Conservation (phyloP, 1,284 basidiomycete genomes). For the Microbotryum silenes-acaulis region DNA sequence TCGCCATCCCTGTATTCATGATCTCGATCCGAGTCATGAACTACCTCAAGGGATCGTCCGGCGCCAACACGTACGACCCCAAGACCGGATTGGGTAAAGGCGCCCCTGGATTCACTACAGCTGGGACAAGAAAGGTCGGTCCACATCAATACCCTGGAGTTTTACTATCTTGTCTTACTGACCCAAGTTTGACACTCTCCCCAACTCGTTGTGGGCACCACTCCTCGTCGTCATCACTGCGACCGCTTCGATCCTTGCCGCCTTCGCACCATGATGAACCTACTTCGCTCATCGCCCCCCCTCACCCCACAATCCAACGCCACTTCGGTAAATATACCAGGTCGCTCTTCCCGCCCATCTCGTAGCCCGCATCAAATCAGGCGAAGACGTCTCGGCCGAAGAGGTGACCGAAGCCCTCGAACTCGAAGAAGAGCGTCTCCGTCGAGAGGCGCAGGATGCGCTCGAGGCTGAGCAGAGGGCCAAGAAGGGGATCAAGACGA, state of each 20-base stretch:
- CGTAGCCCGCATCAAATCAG: constrained; percentile 25
- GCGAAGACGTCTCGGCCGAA: constrained; percentile 29
- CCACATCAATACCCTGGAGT: too few relatives aligned
- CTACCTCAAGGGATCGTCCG: background rate
- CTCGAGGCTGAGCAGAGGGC: background rate
- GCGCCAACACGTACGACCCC: constrained; percentile 9
- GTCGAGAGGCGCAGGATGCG: background rate
- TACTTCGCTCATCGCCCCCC: too few relatives aligned
- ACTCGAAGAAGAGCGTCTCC: constrained; percentile 8
- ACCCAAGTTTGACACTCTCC: too few relatives aligned
- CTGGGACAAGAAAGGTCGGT: too few relatives aligned
- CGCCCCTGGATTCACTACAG: constrained; percentile 11
- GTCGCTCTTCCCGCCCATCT: constrained; percentile 17
- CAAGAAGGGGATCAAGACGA: background rate
- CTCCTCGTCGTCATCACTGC: too few relatives aligned
- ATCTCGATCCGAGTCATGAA: constrained; percentile 1
- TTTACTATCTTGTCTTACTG: too few relatives aligned
- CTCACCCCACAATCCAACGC: too few relatives aligned
- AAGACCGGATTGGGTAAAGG: constrained; percentile 23
- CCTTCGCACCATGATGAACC: too few relatives aligned
- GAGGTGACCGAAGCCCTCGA: constrained; percentile 27
- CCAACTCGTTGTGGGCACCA: too few relatives aligned
- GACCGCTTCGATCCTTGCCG: too few relatives aligned
- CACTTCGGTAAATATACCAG: background rate
- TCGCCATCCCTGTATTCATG: constrained; percentile 12